Evolutionary conservation across 2,329 filamentous ascomycete species (phyloP).

Genomic region (Teratosphaeria nubilosa): DNA sequence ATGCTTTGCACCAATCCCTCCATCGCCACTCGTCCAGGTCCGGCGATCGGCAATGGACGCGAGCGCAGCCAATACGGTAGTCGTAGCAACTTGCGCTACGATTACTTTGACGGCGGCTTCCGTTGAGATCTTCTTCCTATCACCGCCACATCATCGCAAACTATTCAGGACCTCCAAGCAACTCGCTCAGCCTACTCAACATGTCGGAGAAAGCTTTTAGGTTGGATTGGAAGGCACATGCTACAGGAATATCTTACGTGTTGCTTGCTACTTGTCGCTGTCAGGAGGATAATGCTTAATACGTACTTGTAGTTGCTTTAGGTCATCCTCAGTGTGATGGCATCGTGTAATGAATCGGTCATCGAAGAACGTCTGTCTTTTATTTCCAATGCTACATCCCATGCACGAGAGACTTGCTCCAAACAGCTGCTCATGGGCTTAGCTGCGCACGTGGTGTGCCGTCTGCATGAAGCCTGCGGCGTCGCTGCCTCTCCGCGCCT

Average conservation of each 20-base stretch:
- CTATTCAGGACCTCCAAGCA: not conserved
- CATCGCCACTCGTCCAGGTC: conserved; percentile 77
- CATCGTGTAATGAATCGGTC: not conserved
- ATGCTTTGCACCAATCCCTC: conserved; percentile 98
- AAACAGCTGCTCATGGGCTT: no score
- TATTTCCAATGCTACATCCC: no score
- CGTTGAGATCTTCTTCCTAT: not conserved
- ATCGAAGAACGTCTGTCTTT: not conserved
- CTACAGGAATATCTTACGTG: not conserved
- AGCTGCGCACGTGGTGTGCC: no score
- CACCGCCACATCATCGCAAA: not conserved
- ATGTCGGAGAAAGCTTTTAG: not conserved
- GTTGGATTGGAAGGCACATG: not conserved
- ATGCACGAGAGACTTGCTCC: no score
- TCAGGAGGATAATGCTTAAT: conserved; percentile 2
- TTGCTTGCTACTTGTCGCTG: not conserved
- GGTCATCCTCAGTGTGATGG: not conserved
- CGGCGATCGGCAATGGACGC: conserved; percentile 51
- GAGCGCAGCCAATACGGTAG: not conserved
- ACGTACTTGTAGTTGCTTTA: conserved; percentile 1
- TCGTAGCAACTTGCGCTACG: conserved; percentile 9
- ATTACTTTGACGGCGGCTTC: conserved; percentile 10
- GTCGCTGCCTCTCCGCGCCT: no score
- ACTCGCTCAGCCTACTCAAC: not conserved
- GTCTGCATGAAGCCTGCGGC: no score